Evolutionary conservation across 2,329 filamentous ascomycete genomes (phyloP).

Genomic region (Pseudogymnoascus pannorum): DNA sequence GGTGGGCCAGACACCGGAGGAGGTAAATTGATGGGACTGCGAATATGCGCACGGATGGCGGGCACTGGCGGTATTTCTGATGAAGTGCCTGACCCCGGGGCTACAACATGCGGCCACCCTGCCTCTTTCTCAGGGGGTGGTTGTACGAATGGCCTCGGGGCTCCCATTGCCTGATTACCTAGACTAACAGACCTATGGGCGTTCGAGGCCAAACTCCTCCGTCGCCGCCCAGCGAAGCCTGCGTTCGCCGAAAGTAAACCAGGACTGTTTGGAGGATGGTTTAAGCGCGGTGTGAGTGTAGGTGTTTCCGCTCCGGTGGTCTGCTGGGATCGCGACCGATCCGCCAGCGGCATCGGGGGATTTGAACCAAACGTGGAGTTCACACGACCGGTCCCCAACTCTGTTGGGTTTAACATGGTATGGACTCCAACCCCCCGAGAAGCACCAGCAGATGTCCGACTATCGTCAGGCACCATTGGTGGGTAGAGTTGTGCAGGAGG

Average conservation of each 20-base stretch:
- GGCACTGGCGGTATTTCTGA: constrained; percentile 40
- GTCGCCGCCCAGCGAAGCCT: not conserved
- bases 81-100: constrained; percentile 30
- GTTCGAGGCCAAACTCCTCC: constrained; percentile 50
- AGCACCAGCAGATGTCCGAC: constrained; percentile 13
- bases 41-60: constrained; percentile 15
- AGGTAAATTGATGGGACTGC: constrained; percentile 24
- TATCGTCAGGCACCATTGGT: constrained; percentile 18
- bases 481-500: constrained; percentile 17
- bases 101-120: constrained; percentile 35
- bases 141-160: not conserved
- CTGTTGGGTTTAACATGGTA: constrained; percentile 30
- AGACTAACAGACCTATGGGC: constrained; percentile 50
- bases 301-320: not conserved
- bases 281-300: not conserved
- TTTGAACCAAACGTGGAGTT: not conserved
- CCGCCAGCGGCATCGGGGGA: not conserved
- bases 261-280: not conserved
- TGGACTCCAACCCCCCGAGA: constrained; percentile 29
- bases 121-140: constrained; percentile 15
- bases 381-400: not conserved
- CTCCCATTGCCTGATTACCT: constrained; percentile 32
- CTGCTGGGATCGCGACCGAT: not conserved
- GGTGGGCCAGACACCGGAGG: constrained; percentile 33
- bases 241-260: not conserved